phyloP scores from a whole-genome alignment of 352 stramenopile species.

The Peronospora farinosa region DNA sequence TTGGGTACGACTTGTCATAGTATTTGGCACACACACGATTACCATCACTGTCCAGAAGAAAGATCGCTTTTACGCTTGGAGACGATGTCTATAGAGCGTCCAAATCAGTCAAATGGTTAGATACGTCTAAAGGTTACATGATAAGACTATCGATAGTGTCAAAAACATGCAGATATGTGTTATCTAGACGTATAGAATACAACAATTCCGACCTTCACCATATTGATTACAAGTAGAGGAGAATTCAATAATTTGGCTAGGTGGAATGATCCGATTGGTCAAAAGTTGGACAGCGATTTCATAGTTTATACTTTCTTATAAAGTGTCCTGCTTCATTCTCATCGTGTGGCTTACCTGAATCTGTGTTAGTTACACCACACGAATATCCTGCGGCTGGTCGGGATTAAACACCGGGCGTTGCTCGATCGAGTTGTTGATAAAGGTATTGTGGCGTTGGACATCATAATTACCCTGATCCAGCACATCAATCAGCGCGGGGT shows the following conservation, averaged over 20 bases:
- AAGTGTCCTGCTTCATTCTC: slow-evolving; percentile 6
- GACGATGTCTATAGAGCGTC: slow-evolving; percentile 38
- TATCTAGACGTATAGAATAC: slow-evolving; percentile 4
- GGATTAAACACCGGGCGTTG: slow-evolving; percentile 42
- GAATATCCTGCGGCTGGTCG: slow-evolving; percentile 40
- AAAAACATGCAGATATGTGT: not conserved
- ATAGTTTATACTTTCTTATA: slow-evolving; percentile 10
- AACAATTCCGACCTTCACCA: slow-evolving; percentile 50
- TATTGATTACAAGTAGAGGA: slow-evolving; percentile 19
- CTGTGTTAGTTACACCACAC: slow-evolving; percentile 27
- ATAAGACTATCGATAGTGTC: not conserved
- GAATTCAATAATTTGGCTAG: slow-evolving; percentile 17
- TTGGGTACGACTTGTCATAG: slow-evolving; percentile 86
- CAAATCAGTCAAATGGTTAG: slow-evolving; percentile 8
- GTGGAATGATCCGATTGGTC: slow-evolving; percentile 51
- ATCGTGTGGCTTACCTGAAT: not conserved
- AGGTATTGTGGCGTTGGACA: slow-evolving; percentile 42
- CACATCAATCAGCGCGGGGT: slow-evolving; percentile 74
- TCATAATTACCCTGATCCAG: slow-evolving; percentile 73
- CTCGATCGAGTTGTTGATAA: slow-evolving; percentile 45
- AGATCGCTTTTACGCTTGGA: slow-evolving; percentile 84
- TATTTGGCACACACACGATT: slow-evolving; percentile 89
- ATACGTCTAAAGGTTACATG: not conserved
- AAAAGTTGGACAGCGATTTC: slow-evolving; percentile 18
- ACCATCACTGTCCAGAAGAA: slow-evolving; percentile 83